phyloP scores from a whole-genome alignment of 441 rosid species.

The Aquilaria agallochum region DNA sequence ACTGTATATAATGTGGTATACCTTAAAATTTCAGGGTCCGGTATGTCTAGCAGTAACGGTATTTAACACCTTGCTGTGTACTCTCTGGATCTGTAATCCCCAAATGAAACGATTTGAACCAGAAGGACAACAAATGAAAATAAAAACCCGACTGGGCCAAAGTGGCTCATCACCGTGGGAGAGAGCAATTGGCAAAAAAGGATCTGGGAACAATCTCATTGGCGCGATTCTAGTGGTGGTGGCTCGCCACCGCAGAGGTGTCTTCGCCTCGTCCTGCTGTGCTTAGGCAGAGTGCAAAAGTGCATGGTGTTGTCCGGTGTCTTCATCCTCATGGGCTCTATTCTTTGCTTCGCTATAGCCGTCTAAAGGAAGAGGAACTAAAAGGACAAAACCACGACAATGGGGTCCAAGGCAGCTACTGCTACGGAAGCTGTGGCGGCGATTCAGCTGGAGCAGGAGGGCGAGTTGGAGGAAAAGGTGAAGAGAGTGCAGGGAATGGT shows the following conservation, averaged over 20 bases:
- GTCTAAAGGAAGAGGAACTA: constrained; percentile 36
- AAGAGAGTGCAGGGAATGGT: constrained; percentile 57
- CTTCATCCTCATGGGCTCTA: constrained; percentile 42
- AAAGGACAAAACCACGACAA: constrained; percentile 25
- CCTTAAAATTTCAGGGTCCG: no score
- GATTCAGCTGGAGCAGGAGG: constrained; percentile 60
- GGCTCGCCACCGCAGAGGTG: constrained; percentile 24
- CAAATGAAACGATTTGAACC: no score
- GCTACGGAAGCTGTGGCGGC: constrained; percentile 38
- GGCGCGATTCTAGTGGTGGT: constrained; percentile 52
- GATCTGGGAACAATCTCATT: constrained; percentile 62
- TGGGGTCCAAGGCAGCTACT: constrained; percentile 26
- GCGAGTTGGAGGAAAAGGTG: constrained; percentile 63
- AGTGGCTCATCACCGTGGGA: no score
- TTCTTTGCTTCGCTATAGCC: constrained; percentile 40
- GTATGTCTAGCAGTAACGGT: no score
- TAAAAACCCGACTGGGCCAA: no score
- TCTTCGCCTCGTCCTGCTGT: constrained; percentile 35
- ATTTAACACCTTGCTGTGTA: no score
- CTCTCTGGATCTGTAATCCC: no score
- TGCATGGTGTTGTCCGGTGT: constrained; percentile 50
- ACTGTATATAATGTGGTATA: no score
- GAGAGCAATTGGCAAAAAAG: no score
- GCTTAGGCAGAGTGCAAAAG: constrained; percentile 50
- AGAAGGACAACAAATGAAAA: no score